Evolutionary conservation across 2,329 filamentous ascomycete genomes (phyloP), one percentile per base, ranked within the genome.

Genomic region (Sphaceloma murrayae): DNA sequence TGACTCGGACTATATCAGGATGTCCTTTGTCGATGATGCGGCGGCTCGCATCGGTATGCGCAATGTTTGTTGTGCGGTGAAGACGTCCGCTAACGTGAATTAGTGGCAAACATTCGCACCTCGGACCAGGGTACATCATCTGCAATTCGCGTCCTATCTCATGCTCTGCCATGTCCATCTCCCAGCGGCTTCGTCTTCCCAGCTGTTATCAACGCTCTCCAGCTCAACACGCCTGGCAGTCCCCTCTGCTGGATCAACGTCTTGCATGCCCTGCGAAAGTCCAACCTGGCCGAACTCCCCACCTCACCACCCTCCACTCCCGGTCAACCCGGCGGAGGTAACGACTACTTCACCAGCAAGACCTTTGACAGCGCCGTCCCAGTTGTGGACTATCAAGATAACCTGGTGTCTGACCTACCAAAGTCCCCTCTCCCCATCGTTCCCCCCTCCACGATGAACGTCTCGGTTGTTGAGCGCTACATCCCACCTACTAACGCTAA

Each of bases 241-340:
- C 66, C 69, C 10, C 74, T 70, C 0, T 69, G 69, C 2, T 80
- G 76, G 64, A 77, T 80, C 58, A 78, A 77, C 48, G 71, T 80
- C 39, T 77, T 75, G 44, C 76, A 80, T 54, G 77, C 76, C 1
- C 73, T 79, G 1, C 72, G 74, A 30, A 72, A 73, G 43, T 79
- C 78, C 60, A 78, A 70, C 45, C 66, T 80, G 26, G 68, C 69
- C 14, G 76, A 78, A 51, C 65, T 80, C 3, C 77, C 77, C 5
- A 74, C 69, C 21, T 79, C 77, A n/a, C 77, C 77, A 6, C 74
- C 76, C 3, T 72, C 66, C 42, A 79, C 77, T 2, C 77, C 77
- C 9, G 67, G 66, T 7, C 65, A 64, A 3, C 60, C 64, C 1
- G 64, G 70, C 26, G 67, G 67, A 14, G 68, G 68, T 21, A 70